A percentile compares a stretch with the other conserved stretches of the same genome.
Evolutionary conservation across 1,139 yeast genomes (phyloP).

Genomic region (Geotrichum australiense): DNA sequence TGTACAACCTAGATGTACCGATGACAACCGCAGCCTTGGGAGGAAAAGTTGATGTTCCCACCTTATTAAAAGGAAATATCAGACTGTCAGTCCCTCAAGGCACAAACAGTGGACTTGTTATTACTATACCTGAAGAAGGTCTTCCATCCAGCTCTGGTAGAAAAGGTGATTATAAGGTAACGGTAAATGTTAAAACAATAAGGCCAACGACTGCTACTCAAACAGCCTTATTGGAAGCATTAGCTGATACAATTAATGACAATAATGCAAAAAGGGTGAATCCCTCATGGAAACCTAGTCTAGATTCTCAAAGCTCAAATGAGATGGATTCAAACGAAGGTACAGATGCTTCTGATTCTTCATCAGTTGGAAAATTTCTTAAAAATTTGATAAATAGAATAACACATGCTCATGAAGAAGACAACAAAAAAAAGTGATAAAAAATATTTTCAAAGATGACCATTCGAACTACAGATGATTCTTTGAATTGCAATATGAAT

Average conservation of each 20-base stretch:
- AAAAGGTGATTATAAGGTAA: constrained; percentile 69
- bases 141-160: constrained; percentile 56
- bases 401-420: constrained; percentile 23
- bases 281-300: constrained; percentile 37
- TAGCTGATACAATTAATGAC: constrained; percentile 87
- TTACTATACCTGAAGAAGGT: constrained; percentile 82
- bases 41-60: constrained; percentile 81
- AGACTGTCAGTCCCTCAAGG: constrained; percentile 83
- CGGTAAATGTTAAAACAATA: constrained; percentile 62
- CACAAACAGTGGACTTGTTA: constrained; percentile 67
- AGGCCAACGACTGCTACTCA: constrained; percentile 82
- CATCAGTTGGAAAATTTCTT: constrained; percentile 23
- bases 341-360: constrained; percentile 7
- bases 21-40: constrained; percentile 97
- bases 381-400: constrained; percentile 29
- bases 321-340: constrained; percentile 4
- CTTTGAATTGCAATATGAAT: too few relatives aligned
- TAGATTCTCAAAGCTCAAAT: not conserved
- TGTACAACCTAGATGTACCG: constrained; percentile 60
- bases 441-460: not conserved
- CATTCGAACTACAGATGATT: too few relatives aligned
- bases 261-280: constrained; percentile 64
- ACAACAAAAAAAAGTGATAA: constrained; percentile 16
- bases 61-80: constrained; percentile 65
- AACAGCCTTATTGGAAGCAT: constrained; percentile 84